Evolutionary conservation across 805 yeast species (phyloP), one percentile per base, ranked within the genome.

Genomic region (Ogataea paradorogensis): DNA sequence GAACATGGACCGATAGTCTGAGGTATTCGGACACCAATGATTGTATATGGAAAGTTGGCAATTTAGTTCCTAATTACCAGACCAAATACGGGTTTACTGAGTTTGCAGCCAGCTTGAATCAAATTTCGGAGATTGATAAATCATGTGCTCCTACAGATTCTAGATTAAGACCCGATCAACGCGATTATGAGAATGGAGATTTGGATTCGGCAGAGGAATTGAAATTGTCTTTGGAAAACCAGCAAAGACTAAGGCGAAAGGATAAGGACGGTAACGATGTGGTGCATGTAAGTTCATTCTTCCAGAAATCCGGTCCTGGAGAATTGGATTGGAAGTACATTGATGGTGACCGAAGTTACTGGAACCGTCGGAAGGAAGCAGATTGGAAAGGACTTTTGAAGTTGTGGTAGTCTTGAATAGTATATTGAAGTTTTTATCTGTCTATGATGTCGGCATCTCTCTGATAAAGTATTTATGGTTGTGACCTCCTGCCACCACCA

Each of bases 111-210:
- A 73, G 82, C 27, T 67, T 93, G 58, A 89, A 89, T 57, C 85
- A 88, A 44, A 75, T 90, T 27, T 85, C 96, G 0, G 66, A 59
- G 3, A 63, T 91, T 10, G 97, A 91, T 56, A 46, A 71, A 21
- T 83, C 67, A 2, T 51, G 90, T 27, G 83, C 97, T 5, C 90
- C 90, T 3, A 86, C 93, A 0, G 99, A 93, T 59, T 84, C 96
- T 7, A 76, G 99, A 55, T 62, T 80, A 31, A 75, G 99, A 56
- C 98, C 97, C 0, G 99, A 93, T 59, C 78, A 88, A 55, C 67
- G 75, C 30, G 62, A 68, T 2, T 88, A 87, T 51, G 95, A 87
- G 56, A 58, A 72, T 13, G 93, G 89, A 2, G 67, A 78, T 15
- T 64, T 82, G 9, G 86, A 78, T 15, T 62, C 69, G 38, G 96